Evolutionary conservation across 2,329 filamentous ascomycete genomes (phyloP), one percentile per base, ranked within the genome.

Genomic region (Calonectria henricotiae): DNA sequence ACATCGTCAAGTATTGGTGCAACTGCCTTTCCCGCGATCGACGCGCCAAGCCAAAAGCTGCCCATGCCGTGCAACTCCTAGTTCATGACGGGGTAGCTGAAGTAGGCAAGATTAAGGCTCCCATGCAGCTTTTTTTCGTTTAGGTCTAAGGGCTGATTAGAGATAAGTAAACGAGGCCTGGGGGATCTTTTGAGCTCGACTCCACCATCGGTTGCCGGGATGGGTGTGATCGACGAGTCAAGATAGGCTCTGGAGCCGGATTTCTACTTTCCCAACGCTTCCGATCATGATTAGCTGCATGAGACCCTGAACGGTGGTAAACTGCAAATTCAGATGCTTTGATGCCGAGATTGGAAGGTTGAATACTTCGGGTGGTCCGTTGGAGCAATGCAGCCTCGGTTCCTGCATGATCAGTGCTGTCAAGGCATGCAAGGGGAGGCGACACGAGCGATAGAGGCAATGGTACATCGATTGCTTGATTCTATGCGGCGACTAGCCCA

Each of bases 221-320:
- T 60, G 62, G 67, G 67, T 65, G 62, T 62, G 67, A 69, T 69
- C 67, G 67, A 66, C 67, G 54, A 51, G 37, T 62, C 58, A 39
- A 66, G 67, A 69, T 69, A 69, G 67, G 67, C 67, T 65, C 46
- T 51, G 44, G 46, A 46, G 63, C 62, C 62, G 62, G 54, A 39
- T 55, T 62, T 12, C 55, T 46, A 55, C 39, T 49, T 46, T 39
- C 49, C 63, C 41, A 61, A 61, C 61, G 30, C 17, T 47, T 63
- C 62, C 62, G 46, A 69, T 65, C 46, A 65, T 47, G 54, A 62
- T 69, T 61, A 69, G 62, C 37, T 65, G 67, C 62, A 69, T 54
- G 62, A 54, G 32, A 69, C 44, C 64, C 67, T 63, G 44, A 55
- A 20, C 46, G 30, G 67, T 51, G 27, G 62, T 61, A 15, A 66